These are phyloP conservation scores for Atalantia buxifolia DNA, from an alignment of 345 rosid genomes.

Conservation along the genomic window DNA sequence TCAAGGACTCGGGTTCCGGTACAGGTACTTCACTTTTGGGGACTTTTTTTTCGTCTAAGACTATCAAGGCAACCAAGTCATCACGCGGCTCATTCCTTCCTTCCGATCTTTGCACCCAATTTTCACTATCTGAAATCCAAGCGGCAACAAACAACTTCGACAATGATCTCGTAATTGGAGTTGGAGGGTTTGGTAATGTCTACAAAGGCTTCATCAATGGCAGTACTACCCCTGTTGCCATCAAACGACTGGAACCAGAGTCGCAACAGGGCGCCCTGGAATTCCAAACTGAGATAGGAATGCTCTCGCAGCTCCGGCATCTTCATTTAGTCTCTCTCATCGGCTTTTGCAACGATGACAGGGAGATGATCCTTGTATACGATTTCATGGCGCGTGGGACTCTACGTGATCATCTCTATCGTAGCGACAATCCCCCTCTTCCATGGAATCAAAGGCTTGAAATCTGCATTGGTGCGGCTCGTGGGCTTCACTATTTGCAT, in stretches of 20 bases:
- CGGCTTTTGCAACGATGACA: constrained; percentile 30
- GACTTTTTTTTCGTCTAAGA: background rate
- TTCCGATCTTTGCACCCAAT: background rate
- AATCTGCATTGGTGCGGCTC: constrained; percentile 37
- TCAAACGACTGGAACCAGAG: constrained; percentile 26
- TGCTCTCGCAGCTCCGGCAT: constrained; percentile 40
- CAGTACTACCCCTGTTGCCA: constrained; percentile 29
- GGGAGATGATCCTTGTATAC: constrained; percentile 39
- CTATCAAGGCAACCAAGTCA: background rate
- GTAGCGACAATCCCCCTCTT: constrained; percentile 22
- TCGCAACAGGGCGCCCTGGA: constrained; percentile 36
- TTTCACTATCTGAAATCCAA: constrained; percentile 17
- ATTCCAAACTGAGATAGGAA: constrained; percentile 39
- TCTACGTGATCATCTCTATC: constrained; percentile 30
- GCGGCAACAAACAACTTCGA: constrained; percentile 39
- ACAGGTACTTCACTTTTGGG: background rate
- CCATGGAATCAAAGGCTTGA: constrained; percentile 32
- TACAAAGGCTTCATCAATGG: constrained; percentile 36
- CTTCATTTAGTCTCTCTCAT: constrained; percentile 36
- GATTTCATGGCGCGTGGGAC: constrained; percentile 42
- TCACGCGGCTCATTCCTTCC: background rate
- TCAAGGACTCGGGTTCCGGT: background rate
- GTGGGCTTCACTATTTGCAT: constrained; percentile 37
- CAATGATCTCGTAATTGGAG: constrained; percentile 24
- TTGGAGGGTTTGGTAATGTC: constrained; percentile 39